Evolutionary conservation across 306 rosid genomes (phyloP).

Genomic region (Macrotyloma uniflorum): DNA sequence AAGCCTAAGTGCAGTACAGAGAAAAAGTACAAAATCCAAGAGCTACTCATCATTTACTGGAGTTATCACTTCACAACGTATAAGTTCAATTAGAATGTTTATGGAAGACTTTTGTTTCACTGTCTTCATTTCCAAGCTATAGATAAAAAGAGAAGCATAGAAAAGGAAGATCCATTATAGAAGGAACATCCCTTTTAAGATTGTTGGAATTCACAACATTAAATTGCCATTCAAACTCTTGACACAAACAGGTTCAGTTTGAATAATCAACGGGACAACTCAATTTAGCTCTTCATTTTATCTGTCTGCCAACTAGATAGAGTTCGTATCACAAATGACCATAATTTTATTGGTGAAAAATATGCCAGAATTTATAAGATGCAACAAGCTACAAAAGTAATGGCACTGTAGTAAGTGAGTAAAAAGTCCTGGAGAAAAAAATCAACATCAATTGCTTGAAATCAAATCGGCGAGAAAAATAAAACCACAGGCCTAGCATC

Average conservation of each 20-base stretch:
- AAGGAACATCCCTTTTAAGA: not conserved
- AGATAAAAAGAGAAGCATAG: not conserved
- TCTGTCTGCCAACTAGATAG: not conserved
- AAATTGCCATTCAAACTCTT: conserved; percentile 1
- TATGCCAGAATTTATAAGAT: not conserved
- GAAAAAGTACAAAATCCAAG: conserved; percentile 12
- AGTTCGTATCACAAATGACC: not conserved
- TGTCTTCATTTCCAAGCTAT: not conserved
- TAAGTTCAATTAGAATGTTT: not conserved
- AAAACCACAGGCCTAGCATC: not conserved
- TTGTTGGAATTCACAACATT: not conserved
- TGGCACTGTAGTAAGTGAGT: not conserved
- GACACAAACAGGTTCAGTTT: not conserved
- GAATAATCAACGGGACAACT: conserved; percentile 13
- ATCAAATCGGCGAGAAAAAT: not conserved
- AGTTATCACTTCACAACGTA: not conserved
- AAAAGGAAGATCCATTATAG: not conserved
- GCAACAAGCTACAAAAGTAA: not conserved
- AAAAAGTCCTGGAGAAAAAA: not conserved
- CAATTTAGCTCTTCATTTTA: not conserved
- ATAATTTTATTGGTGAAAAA: not conserved
- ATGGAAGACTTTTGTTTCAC: not conserved
- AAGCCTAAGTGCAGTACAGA: not conserved
- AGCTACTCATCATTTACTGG: not conserved
- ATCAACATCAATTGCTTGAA: not conserved